Base-by-base conservation (phyloP, 345 rosid species). In the Turnera subulata region DNA sequence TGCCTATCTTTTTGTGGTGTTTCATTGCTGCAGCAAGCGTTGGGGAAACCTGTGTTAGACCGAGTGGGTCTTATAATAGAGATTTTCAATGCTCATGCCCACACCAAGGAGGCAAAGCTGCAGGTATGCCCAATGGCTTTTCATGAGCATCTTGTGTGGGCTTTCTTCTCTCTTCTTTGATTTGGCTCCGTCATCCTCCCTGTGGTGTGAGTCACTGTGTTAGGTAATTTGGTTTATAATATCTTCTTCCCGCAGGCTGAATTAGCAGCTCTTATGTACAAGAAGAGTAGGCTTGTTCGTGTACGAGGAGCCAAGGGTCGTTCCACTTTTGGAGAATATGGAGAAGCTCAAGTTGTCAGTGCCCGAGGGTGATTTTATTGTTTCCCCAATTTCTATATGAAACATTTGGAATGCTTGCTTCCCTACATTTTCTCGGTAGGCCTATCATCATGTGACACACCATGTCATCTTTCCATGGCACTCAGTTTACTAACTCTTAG, bases 281-380 rank as follows among this genome's bases (percentile, higher is more conserved):
- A 80, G 74, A 86, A 71, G 70, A 86, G 93, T 67, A 80, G 98
- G 78, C 89, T 92, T 65, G 98, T 92, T 63, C 91, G 98, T 32
- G 86, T 82, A 25, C 82, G 93, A 40, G 83, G 95, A 23, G 73
- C 75, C 23, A 86, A 80, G 58, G 96, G 98, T 38, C 78, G 89
- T 33, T 72, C 46, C 32, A 75, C 86, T 25, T 89, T 92, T 79
- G 98, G 98, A 43, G 74, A 62, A 57, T 46, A 70, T 68, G 97
- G 91, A 58, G 98, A 92, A 69, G 95, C 93, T 70, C 93, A 92
- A 83, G 95, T 92, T 78, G 98, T 92, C 55, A 92, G 97, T 83
- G 98, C 95, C 18, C 78, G 95, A 66, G 98, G 98, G 98, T 92
- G 59, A 71, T 74, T 79, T 61, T 58, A 4, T 54, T 29, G 45